Evolutionary conservation across 352 stramenopile species (phyloP).

Genomic region (Lagenidium giganteum): DNA sequence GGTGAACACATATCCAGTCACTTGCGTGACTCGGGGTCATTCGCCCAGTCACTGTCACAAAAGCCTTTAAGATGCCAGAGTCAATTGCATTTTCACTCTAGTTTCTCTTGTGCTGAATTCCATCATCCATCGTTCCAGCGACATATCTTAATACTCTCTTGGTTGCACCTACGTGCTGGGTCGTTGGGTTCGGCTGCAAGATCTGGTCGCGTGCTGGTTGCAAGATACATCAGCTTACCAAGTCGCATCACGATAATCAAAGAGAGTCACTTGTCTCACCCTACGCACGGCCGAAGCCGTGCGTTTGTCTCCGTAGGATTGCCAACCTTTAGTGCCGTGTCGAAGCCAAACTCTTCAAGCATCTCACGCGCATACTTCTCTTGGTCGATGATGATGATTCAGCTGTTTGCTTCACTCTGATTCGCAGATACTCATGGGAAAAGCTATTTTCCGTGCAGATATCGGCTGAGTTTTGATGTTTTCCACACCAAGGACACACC

Average conservation of each 20-base stretch:
- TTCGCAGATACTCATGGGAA: neutral
- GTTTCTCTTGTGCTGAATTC: neutral
- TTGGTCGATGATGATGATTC: neutral
- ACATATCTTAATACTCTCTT: neutral
- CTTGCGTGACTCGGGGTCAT: slow-evolving; percentile 1
- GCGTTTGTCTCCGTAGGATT: no score
- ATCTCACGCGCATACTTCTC: neutral
- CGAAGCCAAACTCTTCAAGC: neutral
- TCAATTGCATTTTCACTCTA: no score
- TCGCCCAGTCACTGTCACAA: slow-evolving; percentile 5
- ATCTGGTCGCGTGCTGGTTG: slow-evolving; percentile 8
- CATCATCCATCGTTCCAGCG: neutral
- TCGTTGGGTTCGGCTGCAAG: neutral
- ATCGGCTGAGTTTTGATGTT: no score
- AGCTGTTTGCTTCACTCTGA: neutral
- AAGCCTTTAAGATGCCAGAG: no score
- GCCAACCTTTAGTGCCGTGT: neutral
- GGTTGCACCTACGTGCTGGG: neutral
- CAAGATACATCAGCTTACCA: slow-evolving; percentile 14
- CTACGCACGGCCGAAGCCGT: neutral
- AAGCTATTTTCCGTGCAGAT: slow-evolving; percentile 12
- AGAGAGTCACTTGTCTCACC: neutral
- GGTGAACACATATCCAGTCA: slow-evolving; percentile 6
- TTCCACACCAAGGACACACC: no score
- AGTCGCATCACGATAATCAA: slow-evolving; percentile 11